A percentile compares a stretch with the other conserved stretches of the same genome.
phyloP scores from a whole-genome alignment of 441 rosid genomes.

The Breynia disticha region DNA sequence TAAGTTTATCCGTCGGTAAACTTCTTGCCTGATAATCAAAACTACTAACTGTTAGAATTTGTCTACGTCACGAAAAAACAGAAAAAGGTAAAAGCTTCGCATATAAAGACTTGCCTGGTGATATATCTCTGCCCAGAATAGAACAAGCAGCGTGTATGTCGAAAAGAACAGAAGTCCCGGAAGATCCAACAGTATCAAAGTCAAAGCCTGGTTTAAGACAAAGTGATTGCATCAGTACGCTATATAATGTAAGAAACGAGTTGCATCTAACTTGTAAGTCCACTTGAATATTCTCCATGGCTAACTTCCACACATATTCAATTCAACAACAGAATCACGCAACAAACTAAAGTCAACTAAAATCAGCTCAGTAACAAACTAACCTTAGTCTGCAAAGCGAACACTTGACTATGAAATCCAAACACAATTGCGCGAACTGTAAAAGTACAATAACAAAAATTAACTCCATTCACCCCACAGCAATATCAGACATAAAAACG shows the following conservation, averaged over 20 bases:
- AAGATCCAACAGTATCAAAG: constrained; percentile 55
- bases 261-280: not conserved
- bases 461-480: not conserved
- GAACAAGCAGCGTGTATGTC: constrained; percentile 76
- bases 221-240: not conserved
- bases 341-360: not conserved
- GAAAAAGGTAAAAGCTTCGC: not conserved
- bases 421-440: constrained; percentile 88
- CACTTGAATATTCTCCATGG: not conserved
- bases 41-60: constrained; percentile 10
- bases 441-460: constrained; percentile 5
- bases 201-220: constrained; percentile 48
- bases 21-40: constrained; percentile 44
- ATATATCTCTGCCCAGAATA: constrained; percentile 98
- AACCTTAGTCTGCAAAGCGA: constrained; percentile 76
- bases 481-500: not conserved
- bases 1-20: constrained; percentile 47
- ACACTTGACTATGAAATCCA: constrained; percentile 86
- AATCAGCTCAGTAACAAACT: constrained; percentile 17
- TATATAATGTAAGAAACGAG: not conserved
- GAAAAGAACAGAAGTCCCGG: constrained; percentile 89
- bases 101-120: constrained; percentile 59
- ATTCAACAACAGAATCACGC: not conserved
- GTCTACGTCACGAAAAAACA: not conserved
- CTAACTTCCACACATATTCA: not conserved